Base-by-base conservation (phyloP, 306 rosid genomes). In the Myrica gale region DNA sequence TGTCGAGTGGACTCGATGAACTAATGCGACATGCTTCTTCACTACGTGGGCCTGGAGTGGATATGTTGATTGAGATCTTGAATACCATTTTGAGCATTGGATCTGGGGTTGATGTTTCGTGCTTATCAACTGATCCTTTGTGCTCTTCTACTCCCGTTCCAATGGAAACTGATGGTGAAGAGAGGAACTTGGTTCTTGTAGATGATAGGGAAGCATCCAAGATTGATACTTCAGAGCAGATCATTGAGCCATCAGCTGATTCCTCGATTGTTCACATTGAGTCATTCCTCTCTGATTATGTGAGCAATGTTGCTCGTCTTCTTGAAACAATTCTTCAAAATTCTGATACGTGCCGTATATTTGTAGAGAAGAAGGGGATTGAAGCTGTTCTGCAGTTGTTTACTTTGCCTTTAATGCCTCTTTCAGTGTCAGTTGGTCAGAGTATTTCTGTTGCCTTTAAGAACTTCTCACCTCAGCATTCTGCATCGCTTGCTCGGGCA, bases 261-360 rank as follows among this genome's bases (percentile, higher is more conserved):
- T 79, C 84, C 7, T 81, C 89, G 67, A 41, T 72, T 17, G 75
- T 74, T 78, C 90, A 92, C 74, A 69, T 83, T 60, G 99, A 95
- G 81, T 86, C 87, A 32, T 87, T 85, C 80, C 97, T 95, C 75
- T 93, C 97, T 43, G 93, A 95, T 76, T 92, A 89, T 80, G 99
- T 90, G 47, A 87, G 89, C 88, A 92, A 95, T 84, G 76, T 82
- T 84, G 93, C 97, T 48, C 97, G 97, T 65, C 88, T 96, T 72
- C 96, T 96, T 75, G 98, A 96, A 85, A 89, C 98, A 67, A 78
- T 91, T 82, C 98, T 96, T 85, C 98, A 92, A 83, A 96, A 96
- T 92, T 93, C 96, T 48, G 99, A 96, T 76, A 92, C 97, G 9
- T 90, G 99, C 78, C 90, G 97, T 60, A 88, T 96, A 74, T 96